Conservation (phyloP, 192 early-diverging fungal genomes). For the Geranomyces variabilis region DNA sequence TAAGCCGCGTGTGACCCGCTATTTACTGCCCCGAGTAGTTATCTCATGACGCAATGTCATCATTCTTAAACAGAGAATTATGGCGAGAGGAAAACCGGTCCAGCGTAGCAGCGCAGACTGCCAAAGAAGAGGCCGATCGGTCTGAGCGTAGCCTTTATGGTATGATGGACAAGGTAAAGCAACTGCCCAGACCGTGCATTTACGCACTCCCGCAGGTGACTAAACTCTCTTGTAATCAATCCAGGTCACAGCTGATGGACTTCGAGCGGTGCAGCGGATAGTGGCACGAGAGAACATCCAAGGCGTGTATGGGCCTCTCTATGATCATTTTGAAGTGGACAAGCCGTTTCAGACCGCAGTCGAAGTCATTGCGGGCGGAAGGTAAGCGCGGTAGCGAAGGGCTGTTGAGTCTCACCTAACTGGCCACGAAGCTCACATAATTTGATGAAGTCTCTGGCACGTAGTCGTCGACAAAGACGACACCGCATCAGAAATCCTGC, state of each 20-base stretch:
- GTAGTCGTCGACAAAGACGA: conserved; percentile 94
- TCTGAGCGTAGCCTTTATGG: conserved; percentile 72
- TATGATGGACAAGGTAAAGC: conserved; percentile 75
- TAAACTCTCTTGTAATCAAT: conserved; percentile 16
- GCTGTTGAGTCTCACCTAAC: not conserved
- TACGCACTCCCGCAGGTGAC: not conserved
- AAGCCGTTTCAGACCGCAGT: conserved; percentile 82
- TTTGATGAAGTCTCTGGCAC: conserved; percentile 78
- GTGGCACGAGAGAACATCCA: conserved; percentile 58
- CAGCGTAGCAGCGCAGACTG: conserved; percentile 66
- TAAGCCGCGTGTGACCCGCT: conserved; percentile 38
- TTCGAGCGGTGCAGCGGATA: conserved; percentile 73
- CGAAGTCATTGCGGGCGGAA: conserved; percentile 82
- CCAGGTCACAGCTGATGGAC: conserved; percentile 75
- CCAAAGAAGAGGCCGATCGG: conserved; percentile 74
- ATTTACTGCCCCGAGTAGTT: too few species aligned
- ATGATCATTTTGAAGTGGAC: conserved; percentile 89
- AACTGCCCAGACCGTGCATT: not conserved
- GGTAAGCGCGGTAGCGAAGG: conserved; percentile 42
- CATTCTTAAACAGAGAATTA: conserved; percentile 57
- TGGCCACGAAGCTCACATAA: not conserved
- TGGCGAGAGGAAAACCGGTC: conserved; percentile 88
- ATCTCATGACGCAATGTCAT: too few species aligned
- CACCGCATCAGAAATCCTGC: conserved; percentile 79
- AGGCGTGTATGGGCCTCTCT: conserved; percentile 90